phyloP scores from a whole-genome alignment of 1,139 yeast species.

The Blastobotrys arbuscula region DNA sequence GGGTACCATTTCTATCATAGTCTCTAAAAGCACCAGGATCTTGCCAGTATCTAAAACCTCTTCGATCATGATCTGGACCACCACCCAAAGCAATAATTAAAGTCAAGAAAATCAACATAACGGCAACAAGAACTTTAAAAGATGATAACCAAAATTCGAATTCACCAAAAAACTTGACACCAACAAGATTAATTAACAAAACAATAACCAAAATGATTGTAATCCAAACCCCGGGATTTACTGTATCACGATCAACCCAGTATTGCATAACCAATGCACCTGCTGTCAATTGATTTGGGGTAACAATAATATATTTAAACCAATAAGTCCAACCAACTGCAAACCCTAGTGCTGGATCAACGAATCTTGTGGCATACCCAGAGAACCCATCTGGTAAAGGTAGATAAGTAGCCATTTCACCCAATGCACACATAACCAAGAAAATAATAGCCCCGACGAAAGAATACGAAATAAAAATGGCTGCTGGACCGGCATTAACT shows the following conservation, averaged over 20 bases:
- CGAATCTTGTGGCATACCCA: conserved; percentile 50
- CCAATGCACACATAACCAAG: conserved; percentile 55
- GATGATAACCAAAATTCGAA: conserved; percentile 61
- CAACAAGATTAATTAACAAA: conserved; percentile 49
- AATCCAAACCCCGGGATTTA: conserved; percentile 55
- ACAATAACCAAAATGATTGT: conserved; percentile 52
- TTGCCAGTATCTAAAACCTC: conserved; percentile 66
- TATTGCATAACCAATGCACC: conserved; percentile 48
- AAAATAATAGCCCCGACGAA: conserved; percentile 27
- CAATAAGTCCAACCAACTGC: conserved; percentile 70
- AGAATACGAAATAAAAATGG: conserved; percentile 51
- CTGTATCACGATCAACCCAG: conserved; percentile 60
- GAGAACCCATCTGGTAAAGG: conserved; percentile 61
- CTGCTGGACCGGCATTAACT: conserved; percentile 60
- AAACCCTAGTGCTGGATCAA: conserved; percentile 66
- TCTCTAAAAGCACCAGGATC: conserved; percentile 68
- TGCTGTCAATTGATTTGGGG: conserved; percentile 55
- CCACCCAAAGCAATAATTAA: conserved; percentile 57
- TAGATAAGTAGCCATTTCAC: conserved; percentile 56
- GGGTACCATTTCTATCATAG: not conserved
- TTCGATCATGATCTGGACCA: conserved; percentile 53
- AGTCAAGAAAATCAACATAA: conserved; percentile 44
- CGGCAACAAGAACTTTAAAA: conserved; percentile 42
- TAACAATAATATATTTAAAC: conserved; percentile 55
- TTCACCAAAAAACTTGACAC: conserved; percentile 60